Conservation (phyloP, 2,329 filamentous ascomycete genomes). For the Verticillium tricorpus region DNA sequence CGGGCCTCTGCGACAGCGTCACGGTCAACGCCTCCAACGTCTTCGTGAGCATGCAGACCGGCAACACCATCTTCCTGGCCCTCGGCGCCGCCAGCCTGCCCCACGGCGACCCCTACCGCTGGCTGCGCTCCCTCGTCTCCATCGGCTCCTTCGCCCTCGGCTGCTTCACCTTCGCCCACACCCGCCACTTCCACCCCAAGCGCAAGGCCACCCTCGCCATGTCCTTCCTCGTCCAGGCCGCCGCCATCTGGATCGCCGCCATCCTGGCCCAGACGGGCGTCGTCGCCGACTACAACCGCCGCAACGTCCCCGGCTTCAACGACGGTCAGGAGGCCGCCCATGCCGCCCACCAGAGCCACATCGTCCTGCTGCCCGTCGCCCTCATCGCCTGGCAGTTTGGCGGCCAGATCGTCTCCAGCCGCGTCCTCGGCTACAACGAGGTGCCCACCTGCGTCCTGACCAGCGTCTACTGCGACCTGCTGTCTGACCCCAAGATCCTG, state of each 20-base stretch:
- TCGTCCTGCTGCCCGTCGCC: constrained; percentile 38
- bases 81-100: constrained; percentile 52
- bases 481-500: constrained; percentile 45
- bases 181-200: constrained; percentile 27
- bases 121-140: constrained; percentile 48
- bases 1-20: constrained; percentile 34
- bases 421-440: constrained; percentile 46
- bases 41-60: constrained; percentile 39
- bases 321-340: not conserved
- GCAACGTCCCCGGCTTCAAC: constrained; percentile 11
- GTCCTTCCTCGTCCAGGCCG: constrained; percentile 48
- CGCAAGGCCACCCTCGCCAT: constrained; percentile 36
- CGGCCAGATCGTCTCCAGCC: constrained; percentile 46
- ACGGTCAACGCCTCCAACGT: constrained; percentile 33
- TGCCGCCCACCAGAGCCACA: constrained; percentile 25
- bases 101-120: constrained; percentile 43
- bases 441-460: constrained; percentile 51
- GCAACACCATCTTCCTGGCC: constrained; percentile 60
- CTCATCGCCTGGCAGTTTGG: constrained; percentile 50
- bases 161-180: constrained; percentile 40
- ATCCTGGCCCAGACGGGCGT: constrained; percentile 42
- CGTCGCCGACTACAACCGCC: constrained; percentile 36
- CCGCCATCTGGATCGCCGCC: constrained; percentile 48
- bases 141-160: constrained; percentile 49
- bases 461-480: constrained; percentile 48